Evolutionary conservation across 2,329 filamentous ascomycete species (phyloP).

Genomic region (Dothideomycetes sp.): DNA sequence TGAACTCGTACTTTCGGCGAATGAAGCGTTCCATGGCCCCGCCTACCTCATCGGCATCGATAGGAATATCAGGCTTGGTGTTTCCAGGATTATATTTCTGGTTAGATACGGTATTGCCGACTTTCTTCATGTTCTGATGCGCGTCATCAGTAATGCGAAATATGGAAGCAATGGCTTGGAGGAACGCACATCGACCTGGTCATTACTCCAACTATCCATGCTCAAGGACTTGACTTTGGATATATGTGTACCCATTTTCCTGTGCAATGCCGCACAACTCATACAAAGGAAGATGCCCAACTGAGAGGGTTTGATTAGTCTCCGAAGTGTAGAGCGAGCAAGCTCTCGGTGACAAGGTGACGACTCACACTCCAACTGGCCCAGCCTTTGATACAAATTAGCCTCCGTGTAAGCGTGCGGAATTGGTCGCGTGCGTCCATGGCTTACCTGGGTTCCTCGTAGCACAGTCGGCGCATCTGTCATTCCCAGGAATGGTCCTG

Average conservation of each 20-base stretch:
- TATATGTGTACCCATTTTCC: constrained; percentile 93
- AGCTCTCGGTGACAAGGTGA: too few species aligned
- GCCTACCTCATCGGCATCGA: constrained; percentile 87
- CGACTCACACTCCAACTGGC: constrained; percentile 85
- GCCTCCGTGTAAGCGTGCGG: too few species aligned
- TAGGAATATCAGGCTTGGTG: constrained; percentile 69
- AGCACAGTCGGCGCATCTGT: constrained; percentile 85
- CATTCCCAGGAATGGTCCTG: constrained; percentile 75
- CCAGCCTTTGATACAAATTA: too few species aligned
- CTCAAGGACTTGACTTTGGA: constrained; percentile 98
- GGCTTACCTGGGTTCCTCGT: constrained; percentile 78
- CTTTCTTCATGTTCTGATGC: constrained; percentile 78
- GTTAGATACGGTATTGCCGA: constrained; percentile 80
- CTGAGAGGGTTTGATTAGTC: constrained; percentile 33
- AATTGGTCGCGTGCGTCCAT: constrained; percentile 5
- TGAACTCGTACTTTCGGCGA: constrained; percentile 79
- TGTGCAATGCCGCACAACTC: constrained; percentile 90
- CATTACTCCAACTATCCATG: constrained; percentile 94
- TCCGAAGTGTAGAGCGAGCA: too few species aligned
- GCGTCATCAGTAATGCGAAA: constrained; percentile 1
- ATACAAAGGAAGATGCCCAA: constrained; percentile 95
- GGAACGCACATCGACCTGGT: constrained; percentile 79
- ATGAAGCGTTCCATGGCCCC: constrained; percentile 94
- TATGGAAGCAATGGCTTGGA: constrained; percentile 4
- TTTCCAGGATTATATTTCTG: constrained; percentile 80